These are phyloP conservation scores for Trametes pubescens DNA, from an alignment of 1,284 basidiomycete species.

Conservation along the genomic window DNA sequence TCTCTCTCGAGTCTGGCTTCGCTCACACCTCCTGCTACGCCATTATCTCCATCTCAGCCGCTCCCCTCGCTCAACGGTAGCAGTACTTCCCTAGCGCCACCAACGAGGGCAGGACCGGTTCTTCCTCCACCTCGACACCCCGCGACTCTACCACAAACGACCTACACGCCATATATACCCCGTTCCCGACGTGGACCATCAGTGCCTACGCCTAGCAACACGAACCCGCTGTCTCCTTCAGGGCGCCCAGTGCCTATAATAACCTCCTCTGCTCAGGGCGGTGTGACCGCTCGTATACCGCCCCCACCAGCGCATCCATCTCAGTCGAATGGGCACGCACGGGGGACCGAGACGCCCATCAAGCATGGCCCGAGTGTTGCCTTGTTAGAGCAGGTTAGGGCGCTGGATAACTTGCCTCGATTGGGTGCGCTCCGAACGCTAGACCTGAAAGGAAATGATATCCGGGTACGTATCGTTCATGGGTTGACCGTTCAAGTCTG, in stretches of 20 bases:
- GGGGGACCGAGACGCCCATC: constrained; percentile 33
- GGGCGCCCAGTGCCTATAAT: constrained; percentile 74
- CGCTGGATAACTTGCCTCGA: constrained; percentile 84
- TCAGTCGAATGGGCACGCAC: constrained; percentile 26
- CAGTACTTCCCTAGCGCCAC: constrained; percentile 36
- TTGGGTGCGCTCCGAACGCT: constrained; percentile 88
- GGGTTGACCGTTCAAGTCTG: neutral
- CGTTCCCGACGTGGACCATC: constrained; percentile 57
- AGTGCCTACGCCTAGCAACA: constrained; percentile 42
- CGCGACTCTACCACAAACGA: constrained; percentile 63
- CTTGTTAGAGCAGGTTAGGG: constrained; percentile 80
- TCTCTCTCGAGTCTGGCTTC: constrained; percentile 32
- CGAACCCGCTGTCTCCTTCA: constrained; percentile 61
- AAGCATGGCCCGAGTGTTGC: constrained; percentile 74
- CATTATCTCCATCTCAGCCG: constrained; percentile 40
- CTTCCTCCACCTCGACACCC: constrained; percentile 70
- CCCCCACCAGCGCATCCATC: constrained; percentile 38
- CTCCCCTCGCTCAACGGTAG: constrained; percentile 30
- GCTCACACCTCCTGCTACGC: constrained; percentile 38
- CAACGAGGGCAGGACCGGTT: constrained; percentile 52
- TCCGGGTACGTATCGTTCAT: constrained; percentile 65
- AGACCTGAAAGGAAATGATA: constrained; percentile 92
- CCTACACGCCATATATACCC: constrained; percentile 84
- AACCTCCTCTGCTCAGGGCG: constrained; percentile 78
- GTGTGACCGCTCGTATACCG: constrained; percentile 76